Conservation (phyloP, 78 protist species). For the Diacronema lutheri region DNA sequence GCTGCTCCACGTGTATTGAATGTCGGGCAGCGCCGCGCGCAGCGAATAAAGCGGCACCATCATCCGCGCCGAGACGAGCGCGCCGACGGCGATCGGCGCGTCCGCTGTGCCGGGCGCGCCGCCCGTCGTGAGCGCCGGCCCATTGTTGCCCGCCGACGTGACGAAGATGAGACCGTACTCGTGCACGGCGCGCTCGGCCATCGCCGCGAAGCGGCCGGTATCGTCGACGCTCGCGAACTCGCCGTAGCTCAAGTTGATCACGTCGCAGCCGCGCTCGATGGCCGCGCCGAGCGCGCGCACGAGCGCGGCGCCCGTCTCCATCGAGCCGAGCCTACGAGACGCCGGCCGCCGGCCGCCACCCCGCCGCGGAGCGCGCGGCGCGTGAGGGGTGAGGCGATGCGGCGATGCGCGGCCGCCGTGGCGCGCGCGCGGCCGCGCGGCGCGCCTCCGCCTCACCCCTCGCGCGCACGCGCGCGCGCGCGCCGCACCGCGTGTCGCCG, state of each 20-base stretch:
- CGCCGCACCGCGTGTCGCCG: slow-evolving; percentile 62
- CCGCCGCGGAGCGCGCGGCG: too few relatives aligned
- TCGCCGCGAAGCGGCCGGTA: slow-evolving; percentile 29
- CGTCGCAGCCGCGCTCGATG: not conserved
- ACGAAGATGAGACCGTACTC: not conserved
- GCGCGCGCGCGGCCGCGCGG: too few relatives aligned
- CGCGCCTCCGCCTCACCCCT: too few relatives aligned
- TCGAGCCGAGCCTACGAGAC: slow-evolving; percentile 33
- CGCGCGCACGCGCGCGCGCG: too few relatives aligned
- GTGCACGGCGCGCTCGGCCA: slow-evolving; percentile 11
- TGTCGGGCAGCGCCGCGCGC: slow-evolving; percentile 7
- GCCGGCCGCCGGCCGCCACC: too few relatives aligned
- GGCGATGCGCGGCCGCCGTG: too few relatives aligned
- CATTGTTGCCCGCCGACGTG: slow-evolving; percentile 61
- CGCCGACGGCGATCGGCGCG: slow-evolving; percentile 64
- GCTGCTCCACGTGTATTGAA: slow-evolving; percentile 68
- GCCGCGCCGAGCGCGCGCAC: slow-evolving; percentile 56
- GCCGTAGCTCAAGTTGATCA: slow-evolving; percentile 70
- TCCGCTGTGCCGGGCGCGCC: slow-evolving; percentile 59
- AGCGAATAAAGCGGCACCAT: slow-evolving; percentile 53
- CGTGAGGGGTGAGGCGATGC: too few relatives aligned
- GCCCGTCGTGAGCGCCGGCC: slow-evolving; percentile 63
- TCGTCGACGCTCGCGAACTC: slow-evolving; percentile 25
- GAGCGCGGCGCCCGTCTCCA: slow-evolving; percentile 63
- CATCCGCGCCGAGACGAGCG: slow-evolving; percentile 54